phyloP scores from a whole-genome alignment of 2,329 filamentous ascomycete species.

The Alternaria ventricosa region DNA sequence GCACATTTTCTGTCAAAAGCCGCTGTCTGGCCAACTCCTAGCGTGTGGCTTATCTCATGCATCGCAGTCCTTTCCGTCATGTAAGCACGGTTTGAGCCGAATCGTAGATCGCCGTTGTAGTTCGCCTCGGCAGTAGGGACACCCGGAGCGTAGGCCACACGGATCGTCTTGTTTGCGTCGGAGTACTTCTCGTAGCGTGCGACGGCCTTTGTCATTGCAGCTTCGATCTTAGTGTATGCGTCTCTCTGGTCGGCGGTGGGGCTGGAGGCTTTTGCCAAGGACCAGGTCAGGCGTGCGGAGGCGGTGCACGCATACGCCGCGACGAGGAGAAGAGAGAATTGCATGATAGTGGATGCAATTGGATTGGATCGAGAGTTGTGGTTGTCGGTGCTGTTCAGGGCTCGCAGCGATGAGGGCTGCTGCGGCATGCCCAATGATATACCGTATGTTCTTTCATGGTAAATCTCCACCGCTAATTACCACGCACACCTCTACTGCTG shows the following conservation, averaged over 20 bases:
- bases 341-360: slow-evolving; percentile 20
- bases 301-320: slow-evolving; percentile 27
- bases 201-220: slow-evolving; percentile 40
- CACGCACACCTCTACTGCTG: background rate
- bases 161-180: slow-evolving; percentile 34
- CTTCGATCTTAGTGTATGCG: slow-evolving; percentile 41
- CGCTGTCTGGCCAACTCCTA: slow-evolving; percentile 43
- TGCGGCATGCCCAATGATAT: background rate
- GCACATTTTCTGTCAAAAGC: slow-evolving; percentile 40
- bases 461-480: background rate
- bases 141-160: slow-evolving; percentile 39
- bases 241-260: slow-evolving; percentile 42
- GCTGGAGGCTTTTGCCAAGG: slow-evolving; percentile 33
- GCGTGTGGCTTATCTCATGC: slow-evolving; percentile 45
- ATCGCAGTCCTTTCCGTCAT: slow-evolving; percentile 46
- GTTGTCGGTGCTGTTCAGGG: background rate
- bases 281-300: slow-evolving; percentile 35
- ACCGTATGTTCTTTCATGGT: background rate
- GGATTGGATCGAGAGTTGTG: background rate
- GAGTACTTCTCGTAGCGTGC: slow-evolving; percentile 34
- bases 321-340: slow-evolving; percentile 26
- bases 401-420: background rate
- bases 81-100: slow-evolving; percentile 41
- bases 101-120: slow-evolving; percentile 45
- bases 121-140: slow-evolving; percentile 45